A percentile compares a stretch with the other conserved stretches of the same genome.
phyloP scores from a whole-genome alignment of 495 filamentous ascomycete species.

The Podospora pseudopauciseta region DNA sequence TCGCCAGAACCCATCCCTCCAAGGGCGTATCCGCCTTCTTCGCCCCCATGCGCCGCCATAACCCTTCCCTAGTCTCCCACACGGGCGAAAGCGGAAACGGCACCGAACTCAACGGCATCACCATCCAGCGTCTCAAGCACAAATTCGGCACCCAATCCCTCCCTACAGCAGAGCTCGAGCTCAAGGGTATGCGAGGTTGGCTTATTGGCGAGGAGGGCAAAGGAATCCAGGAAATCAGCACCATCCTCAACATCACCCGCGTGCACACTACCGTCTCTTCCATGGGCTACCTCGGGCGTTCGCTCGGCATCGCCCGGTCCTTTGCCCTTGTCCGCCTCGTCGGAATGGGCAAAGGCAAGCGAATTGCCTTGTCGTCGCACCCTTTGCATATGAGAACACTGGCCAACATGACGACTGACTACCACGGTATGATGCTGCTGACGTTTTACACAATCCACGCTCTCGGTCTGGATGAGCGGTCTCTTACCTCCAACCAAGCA shows the following conservation, averaged over 20 bases:
- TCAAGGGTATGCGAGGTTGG: conserved; percentile 58
- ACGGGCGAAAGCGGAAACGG: conserved; percentile 19
- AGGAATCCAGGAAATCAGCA: conserved; percentile 62
- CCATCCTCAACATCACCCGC: conserved; percentile 66
- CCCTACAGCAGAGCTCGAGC: conserved; percentile 67
- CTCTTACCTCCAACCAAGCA: neutral
- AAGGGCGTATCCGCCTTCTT: conserved; percentile 62
- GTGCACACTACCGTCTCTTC: conserved; percentile 60
- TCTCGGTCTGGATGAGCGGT: conserved; percentile 28
- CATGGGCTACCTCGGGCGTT: conserved; percentile 55
- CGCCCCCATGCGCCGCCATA: conserved; percentile 56
- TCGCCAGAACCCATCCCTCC: conserved; percentile 56
- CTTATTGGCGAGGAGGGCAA: conserved; percentile 59
- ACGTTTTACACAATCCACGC: conserved; percentile 58
- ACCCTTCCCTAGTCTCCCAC: conserved; percentile 28
- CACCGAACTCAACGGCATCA: conserved; percentile 62
- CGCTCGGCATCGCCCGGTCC: conserved; percentile 57
- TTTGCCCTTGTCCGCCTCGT: conserved; percentile 46
- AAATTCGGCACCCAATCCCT: conserved; percentile 67
- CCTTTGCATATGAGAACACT: conserved; percentile 61
- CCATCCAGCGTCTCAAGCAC: conserved; percentile 64
- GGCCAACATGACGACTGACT: conserved; percentile 44
- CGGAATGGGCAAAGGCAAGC: conserved; percentile 38
- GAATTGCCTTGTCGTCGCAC: conserved; percentile 47
- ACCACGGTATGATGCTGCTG: conserved; percentile 58